phyloP scores from a whole-genome alignment of 225 moss, liverwort and hornwort genomes.

The Physcomitrellopsis africana region DNA sequence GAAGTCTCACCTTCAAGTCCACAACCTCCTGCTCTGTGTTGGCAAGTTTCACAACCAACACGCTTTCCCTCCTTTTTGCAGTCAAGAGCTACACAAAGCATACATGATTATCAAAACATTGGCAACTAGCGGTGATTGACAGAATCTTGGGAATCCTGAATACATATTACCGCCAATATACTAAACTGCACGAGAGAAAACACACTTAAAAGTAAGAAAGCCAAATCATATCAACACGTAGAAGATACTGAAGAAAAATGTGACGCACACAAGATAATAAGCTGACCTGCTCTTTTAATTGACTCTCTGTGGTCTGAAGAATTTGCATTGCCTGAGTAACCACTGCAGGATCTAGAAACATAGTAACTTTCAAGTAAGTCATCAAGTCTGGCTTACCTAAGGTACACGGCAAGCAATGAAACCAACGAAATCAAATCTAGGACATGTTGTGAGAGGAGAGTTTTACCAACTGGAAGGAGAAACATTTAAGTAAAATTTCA shows the following conservation, averaged over 20 bases:
- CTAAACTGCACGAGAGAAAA: slow-evolving; percentile 10
- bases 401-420: neutral
- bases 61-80: slow-evolving; percentile 83
- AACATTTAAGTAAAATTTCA: neutral
- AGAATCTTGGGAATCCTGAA: slow-evolving; percentile 10
- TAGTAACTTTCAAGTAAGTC: slow-evolving; percentile 18
- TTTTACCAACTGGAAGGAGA: neutral
- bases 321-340: slow-evolving; percentile 75
- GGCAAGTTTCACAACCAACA: slow-evolving; percentile 82
- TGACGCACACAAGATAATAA: neutral
- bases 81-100: slow-evolving; percentile 60
- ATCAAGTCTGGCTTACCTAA: slow-evolving; percentile 10
- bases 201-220: neutral
- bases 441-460: neutral
- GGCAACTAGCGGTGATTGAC: slow-evolving; percentile 6
- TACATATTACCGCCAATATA: neutral
- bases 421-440: neutral
- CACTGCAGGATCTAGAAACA: slow-evolving; percentile 68
- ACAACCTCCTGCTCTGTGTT: slow-evolving; percentile 88
- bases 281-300: slow-evolving; percentile 81
- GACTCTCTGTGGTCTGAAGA: slow-evolving; percentile 70
- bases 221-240: neutral
- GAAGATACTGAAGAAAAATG: neutral
- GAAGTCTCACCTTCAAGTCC: slow-evolving; percentile 73
- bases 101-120: slow-evolving; percentile 20